These are phyloP conservation scores for Linaria vulgaris DNA, from an alignment of 257 asterid genomes.

Conservation along the genomic window DNA sequence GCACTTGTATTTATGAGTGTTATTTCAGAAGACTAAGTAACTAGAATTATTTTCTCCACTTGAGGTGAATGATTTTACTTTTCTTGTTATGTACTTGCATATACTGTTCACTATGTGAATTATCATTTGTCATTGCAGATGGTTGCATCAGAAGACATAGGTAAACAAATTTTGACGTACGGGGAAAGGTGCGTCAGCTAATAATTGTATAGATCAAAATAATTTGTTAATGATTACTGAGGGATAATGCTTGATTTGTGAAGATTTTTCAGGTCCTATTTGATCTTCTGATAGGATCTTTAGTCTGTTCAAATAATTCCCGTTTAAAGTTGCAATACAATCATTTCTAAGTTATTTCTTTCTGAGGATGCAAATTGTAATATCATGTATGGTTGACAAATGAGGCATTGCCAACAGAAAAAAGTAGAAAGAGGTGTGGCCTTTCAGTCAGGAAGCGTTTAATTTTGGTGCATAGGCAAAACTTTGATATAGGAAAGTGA, in stretches of 20 bases:
- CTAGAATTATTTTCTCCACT: background rate
- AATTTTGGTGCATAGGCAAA: no score
- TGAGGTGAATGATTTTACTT: background rate
- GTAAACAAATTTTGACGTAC: constrained; percentile 71
- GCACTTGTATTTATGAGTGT: background rate
- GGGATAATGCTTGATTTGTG: no score
- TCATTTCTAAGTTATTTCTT: no score
- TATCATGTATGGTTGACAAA: no score
- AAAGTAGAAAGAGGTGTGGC: no score
- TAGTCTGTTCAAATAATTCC: background rate
- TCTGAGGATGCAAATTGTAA: no score
- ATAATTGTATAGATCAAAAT: no score
- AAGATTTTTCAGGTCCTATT: no score
- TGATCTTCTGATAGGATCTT: background rate
- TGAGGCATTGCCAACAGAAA: no score
- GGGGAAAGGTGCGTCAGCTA: constrained; percentile 58
- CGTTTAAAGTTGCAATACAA: no score
- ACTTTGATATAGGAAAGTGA: no score
- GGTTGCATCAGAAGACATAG: constrained; percentile 83
- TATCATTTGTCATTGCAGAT: constrained; percentile 54
- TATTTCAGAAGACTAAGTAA: background rate
- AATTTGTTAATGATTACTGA: background rate
- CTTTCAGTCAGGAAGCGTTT: no score
- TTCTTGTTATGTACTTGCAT: constrained; percentile 1
- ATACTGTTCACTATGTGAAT: constrained; percentile 17